Evolutionary conservation across 2,329 filamentous ascomycete genomes (phyloP), one percentile per base, ranked within the genome.

Genomic region (Macrophomina phaseolina): DNA sequence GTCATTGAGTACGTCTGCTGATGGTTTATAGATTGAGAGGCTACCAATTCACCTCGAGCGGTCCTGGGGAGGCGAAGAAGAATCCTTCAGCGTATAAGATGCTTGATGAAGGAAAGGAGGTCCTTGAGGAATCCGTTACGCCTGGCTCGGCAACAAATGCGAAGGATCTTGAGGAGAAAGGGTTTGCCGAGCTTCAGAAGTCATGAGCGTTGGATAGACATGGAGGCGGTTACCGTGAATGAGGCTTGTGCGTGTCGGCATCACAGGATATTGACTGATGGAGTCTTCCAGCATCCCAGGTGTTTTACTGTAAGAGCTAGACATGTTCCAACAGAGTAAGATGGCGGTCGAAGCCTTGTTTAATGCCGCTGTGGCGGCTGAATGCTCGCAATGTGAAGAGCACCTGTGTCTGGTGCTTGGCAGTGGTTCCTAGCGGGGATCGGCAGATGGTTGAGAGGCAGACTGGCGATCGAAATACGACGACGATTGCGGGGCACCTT

Each of bases 131-230:
- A 34, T 64, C 66, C 2, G 48, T 52, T 18, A 58, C 60, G 52
- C 67, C 64, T 5, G 64, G 49, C 5, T 36, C 34, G 5, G 18
- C 45, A 28, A 51, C 58, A 4, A 49, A 63, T 60, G 66, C 68
- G 16, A 69, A n/a, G 69, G 70, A 67, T 69, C 49, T 69, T 23
- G 67, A 67, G 34, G 49, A 46, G n/a, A 65, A 40, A 30, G 68
- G 68, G 7, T 69, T 69, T 51, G 68, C 68, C 23, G 68, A 65
- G 32, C 49, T 53, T 38, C 40, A 64, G 45, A 45, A 30, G 12
- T 55, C 6, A 49, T 49, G 23, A 23, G 23, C 18, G 18, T 23
- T 23, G 23, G 23, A 23, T 23, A 23, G 23, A 23, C 23, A 23
- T 23, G 23, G 23, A 23, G 23, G 3, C 23, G 23, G 23, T 23